Conservation (phyloP, 345 rosid species). For the Citrus mangshanensis region DNA sequence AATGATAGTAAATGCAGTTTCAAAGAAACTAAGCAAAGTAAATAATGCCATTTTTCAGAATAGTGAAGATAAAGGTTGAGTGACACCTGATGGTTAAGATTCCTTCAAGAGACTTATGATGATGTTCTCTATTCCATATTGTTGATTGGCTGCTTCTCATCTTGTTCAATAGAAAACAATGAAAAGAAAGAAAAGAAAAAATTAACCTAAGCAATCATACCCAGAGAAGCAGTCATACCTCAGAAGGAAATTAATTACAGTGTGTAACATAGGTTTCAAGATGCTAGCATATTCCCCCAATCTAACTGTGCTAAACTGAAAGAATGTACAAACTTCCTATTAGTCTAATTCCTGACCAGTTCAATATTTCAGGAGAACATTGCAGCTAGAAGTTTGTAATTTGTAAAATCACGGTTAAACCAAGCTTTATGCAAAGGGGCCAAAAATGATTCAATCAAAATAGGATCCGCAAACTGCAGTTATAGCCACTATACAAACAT, state of each 20-base stretch:
- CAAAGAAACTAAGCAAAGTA: background rate
- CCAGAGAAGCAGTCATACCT: background rate
- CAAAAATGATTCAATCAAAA: background rate
- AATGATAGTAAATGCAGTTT: background rate
- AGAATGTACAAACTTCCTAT: background rate
- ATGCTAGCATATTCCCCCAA: background rate
- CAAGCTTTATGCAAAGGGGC: background rate
- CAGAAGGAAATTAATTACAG: background rate
- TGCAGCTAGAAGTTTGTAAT: background rate
- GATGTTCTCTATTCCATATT: background rate
- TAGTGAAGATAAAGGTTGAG: background rate
- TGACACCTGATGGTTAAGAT: background rate
- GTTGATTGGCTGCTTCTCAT: background rate
- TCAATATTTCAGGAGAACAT: background rate
- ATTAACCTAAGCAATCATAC: background rate
- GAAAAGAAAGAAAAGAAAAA: background rate
- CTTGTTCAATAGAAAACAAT: background rate
- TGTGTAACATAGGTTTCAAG: background rate
- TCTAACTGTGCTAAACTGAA: background rate
- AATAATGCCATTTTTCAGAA: background rate
- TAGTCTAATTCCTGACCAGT: background rate
- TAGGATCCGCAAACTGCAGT: background rate
- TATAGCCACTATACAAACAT: background rate
- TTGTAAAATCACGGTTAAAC: background rate
- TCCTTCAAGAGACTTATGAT: background rate